Percentiles rank a stretch among this genome's conserved stretches.
Evolutionary conservation across 208 protist species (phyloP).

Genomic region (Trypanosoma scelopori): DNA sequence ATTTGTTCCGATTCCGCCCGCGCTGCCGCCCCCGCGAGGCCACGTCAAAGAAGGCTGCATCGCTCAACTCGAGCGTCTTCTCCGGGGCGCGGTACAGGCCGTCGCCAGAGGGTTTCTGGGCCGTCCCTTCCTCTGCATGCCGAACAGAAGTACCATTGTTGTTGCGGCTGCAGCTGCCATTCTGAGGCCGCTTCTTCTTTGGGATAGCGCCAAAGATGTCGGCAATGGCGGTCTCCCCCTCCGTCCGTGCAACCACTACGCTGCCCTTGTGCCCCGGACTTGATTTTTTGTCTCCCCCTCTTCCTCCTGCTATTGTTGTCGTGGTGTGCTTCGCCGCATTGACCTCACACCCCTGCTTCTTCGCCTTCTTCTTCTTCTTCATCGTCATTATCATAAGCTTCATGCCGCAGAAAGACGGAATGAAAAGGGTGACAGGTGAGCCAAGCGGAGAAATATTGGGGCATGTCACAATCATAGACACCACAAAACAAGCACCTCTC

Average conservation of each 20-base stretch:
- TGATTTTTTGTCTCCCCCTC: background rate
- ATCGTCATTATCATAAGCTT: background rate
- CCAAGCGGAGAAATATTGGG: too few species aligned
- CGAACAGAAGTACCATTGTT: background rate
- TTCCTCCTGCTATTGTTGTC: background rate
- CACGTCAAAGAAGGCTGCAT: slow-evolving; percentile 76
- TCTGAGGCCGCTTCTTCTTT: background rate
- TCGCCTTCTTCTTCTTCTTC: slow-evolving; percentile 25
- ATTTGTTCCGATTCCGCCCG: too few species aligned
- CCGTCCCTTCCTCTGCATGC: background rate
- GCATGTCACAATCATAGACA: too few species aligned
- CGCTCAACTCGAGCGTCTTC: slow-evolving; percentile 74
- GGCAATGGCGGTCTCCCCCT: slow-evolving; percentile 24
- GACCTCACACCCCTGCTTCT: slow-evolving; percentile 9
- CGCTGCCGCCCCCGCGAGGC: slow-evolving; percentile 20
- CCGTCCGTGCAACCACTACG: background rate
- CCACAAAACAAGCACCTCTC: too few species aligned
- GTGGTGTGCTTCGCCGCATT: background rate
- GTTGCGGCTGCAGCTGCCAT: background rate
- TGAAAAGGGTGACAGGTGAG: too few species aligned
- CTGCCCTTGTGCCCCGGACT: background rate
- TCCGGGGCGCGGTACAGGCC: slow-evolving; percentile 76
- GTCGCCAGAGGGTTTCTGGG: slow-evolving; percentile 29
- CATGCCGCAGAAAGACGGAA: too few species aligned
- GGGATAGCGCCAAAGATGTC: slow-evolving; percentile 31